phyloP scores from a whole-genome alignment of 257 asterid genomes.

The Linaria vulgaris region DNA sequence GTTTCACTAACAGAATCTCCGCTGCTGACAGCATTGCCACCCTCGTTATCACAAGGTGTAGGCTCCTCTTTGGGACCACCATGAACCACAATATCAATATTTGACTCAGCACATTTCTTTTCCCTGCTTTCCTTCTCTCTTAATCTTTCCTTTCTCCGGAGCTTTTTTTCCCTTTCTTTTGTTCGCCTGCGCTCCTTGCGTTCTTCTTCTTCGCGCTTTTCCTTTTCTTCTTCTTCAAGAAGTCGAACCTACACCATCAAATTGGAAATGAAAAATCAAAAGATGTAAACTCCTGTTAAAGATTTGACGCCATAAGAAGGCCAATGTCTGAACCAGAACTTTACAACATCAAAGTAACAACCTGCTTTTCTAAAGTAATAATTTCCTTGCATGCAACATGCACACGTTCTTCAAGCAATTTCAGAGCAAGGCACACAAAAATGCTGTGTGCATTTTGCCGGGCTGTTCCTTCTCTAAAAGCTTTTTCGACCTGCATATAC shows the following conservation, averaged over 20 bases:
- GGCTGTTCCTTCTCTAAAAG: conserved; percentile 99
- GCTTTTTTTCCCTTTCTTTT: conserved; percentile 92
- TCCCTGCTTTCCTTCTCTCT: conserved; percentile 78
- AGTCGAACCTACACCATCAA: conserved; percentile 68
- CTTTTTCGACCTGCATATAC: conserved; percentile 88
- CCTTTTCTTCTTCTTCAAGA: conserved; percentile 98
- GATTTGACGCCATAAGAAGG: conserved; percentile 16
- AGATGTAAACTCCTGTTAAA: conserved; percentile 19
- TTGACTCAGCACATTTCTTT: conserved; percentile 48
- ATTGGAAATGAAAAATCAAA: conserved; percentile 30
- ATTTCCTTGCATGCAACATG: conserved; percentile 97
- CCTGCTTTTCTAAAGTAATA: conserved; percentile 94
- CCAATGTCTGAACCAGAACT: conserved; percentile 24
- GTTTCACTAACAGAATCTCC: conserved; percentile 49
- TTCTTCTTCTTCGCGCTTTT: conserved; percentile 94
- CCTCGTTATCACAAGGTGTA: conserved; percentile 43
- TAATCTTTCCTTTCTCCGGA: conserved; percentile 87
- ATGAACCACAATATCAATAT: conserved; percentile 34
- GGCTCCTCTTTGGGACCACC: conserved; percentile 49
- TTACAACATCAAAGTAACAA: conserved; percentile 29
- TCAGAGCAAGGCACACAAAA: conserved; percentile 88
- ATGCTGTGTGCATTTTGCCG: conserved; percentile 98
- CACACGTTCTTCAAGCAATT: conserved; percentile 84
- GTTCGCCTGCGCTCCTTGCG: conserved; percentile 74
- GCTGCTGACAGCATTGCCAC: conserved; percentile 34